phyloP scores from a whole-genome alignment of 176 grass and related monocot genomes.

The Secale cereale region DNA sequence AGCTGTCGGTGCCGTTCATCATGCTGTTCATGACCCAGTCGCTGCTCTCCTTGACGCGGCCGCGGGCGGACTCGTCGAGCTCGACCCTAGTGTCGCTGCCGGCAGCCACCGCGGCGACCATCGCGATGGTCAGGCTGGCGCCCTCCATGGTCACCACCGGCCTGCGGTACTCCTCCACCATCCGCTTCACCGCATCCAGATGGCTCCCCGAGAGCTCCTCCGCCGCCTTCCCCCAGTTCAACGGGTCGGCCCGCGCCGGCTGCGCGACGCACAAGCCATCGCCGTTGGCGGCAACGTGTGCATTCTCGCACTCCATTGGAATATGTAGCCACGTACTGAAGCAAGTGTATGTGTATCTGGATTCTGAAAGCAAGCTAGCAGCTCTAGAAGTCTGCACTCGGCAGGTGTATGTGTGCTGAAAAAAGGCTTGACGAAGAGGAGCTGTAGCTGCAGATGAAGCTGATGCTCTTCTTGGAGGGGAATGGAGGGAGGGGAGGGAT shows the following conservation, averaged over 20 bases:
- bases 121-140: slow-evolving; percentile 56
- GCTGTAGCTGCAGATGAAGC: not conserved
- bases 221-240: slow-evolving; percentile 65
- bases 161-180: slow-evolving; percentile 60
- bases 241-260: slow-evolving; percentile 30
- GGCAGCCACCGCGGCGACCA: slow-evolving; percentile 67
- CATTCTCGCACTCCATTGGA: slow-evolving; percentile 33
- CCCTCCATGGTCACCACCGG: slow-evolving; percentile 58
- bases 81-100: slow-evolving; percentile 41
- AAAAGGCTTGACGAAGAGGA: slow-evolving; percentile 6
- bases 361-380: not conserved
- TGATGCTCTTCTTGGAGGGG: slow-evolving; percentile 36
- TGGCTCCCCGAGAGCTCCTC: slow-evolving; percentile 49
- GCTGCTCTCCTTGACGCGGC: slow-evolving; percentile 64
- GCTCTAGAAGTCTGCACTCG: too few species aligned
- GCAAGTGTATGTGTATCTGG: not conserved
- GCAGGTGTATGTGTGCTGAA: not conserved
- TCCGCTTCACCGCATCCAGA: slow-evolving; percentile 64
- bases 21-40: slow-evolving; percentile 13
- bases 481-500: not conserved
- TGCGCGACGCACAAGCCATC: slow-evolving; percentile 22
- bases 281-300: not conserved
- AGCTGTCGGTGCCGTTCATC: not conserved
- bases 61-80: slow-evolving; percentile 61
- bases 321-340: not conserved